Percentiles rank a stretch among this genome's conserved stretches.
These are phyloP conservation scores for Termitomyces bulborhizus DNA, from an alignment of 768 basidiomycete genomes.

Conservation along the genomic window DNA sequence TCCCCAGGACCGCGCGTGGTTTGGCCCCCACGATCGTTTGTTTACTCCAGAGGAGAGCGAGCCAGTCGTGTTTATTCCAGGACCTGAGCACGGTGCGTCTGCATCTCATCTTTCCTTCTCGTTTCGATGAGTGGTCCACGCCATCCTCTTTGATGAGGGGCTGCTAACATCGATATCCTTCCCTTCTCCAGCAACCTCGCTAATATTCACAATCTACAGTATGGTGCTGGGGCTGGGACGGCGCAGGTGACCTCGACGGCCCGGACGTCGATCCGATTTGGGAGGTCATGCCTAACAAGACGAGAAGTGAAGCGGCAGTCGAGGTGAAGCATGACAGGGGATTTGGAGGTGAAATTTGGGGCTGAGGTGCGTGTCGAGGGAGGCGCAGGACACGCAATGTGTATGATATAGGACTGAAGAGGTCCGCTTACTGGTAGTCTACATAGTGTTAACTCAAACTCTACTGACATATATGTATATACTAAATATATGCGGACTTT, in stretches of 20 bases:
- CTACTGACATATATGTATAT: too few relatives aligned
- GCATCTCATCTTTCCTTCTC: background rate
- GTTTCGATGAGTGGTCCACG: background rate
- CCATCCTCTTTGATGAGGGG: too few relatives aligned
- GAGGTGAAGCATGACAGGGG: conserved; percentile 64
- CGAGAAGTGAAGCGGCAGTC: conserved; percentile 53
- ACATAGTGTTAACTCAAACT: too few relatives aligned
- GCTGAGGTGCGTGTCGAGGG: too few relatives aligned
- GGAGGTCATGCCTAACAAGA: conserved; percentile 75
- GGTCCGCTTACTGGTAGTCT: too few relatives aligned
- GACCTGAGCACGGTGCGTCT: conserved; percentile 80
- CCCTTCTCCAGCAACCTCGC: background rate
- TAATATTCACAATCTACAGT: conserved; percentile 39
- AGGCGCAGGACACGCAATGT: too few relatives aligned
- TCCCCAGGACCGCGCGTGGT: conserved; percentile 97
- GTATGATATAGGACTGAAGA: too few relatives aligned
- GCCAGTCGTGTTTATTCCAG: conserved; percentile 67
- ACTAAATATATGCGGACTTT: too few relatives aligned
- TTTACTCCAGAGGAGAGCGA: conserved; percentile 87
- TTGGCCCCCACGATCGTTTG: conserved; percentile 92
- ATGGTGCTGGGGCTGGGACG: conserved; percentile 99
- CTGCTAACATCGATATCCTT: too few relatives aligned
- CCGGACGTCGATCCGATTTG: conserved; percentile 98
- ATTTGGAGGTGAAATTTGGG: background rate
- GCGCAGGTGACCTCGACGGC: conserved; percentile 95